A percentile compares a stretch with the other conserved stretches of the same genome.
phyloP scores from a whole-genome alignment of 1,284 basidiomycete species.

The Polyporus tsugae region DNA sequence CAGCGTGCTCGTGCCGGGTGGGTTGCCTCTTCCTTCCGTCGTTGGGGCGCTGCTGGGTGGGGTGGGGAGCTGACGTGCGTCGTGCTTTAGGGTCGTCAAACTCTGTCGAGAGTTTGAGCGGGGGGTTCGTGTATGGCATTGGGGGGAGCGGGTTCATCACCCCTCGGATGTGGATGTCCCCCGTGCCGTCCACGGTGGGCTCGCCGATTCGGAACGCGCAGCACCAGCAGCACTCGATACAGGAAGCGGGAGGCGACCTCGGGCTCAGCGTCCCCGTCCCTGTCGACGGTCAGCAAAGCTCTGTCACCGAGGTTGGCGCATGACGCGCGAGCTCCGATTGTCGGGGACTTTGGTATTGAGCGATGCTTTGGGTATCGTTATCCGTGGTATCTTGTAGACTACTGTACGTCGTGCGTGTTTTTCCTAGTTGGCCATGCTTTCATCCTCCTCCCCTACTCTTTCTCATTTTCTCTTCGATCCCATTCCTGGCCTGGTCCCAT shows the following conservation, averaged over 20 bases:
- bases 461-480: background rate
- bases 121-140: conserved; percentile 82
- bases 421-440: background rate
- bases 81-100: conserved; percentile 69
- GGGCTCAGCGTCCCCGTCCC: conserved; percentile 32
- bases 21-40: conserved; percentile 37
- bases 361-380: conserved; percentile 1
- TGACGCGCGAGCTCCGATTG: background rate
- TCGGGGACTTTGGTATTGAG: background rate
- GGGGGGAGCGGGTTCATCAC: conserved; percentile 82
- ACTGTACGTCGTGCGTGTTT: conserved; percentile 5
- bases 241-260: conserved; percentile 25
- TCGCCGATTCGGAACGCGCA: conserved; percentile 41
- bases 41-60: conserved; percentile 3
- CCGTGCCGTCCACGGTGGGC: conserved; percentile 46
- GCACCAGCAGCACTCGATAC: conserved; percentile 22
- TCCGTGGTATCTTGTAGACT: conserved; percentile 11
- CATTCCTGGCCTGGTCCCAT: background rate
- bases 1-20: conserved; percentile 83
- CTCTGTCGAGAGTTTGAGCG: conserved; percentile 79
- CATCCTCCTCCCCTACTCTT: background rate
- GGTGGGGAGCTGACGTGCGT: background rate
- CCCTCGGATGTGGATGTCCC: conserved; percentile 48
- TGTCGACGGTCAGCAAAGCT: conserved; percentile 11
- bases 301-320: conserved; percentile 14